Base-by-base conservation (phyloP, 306 rosid species). In the Gleditsia sinensis region DNA sequence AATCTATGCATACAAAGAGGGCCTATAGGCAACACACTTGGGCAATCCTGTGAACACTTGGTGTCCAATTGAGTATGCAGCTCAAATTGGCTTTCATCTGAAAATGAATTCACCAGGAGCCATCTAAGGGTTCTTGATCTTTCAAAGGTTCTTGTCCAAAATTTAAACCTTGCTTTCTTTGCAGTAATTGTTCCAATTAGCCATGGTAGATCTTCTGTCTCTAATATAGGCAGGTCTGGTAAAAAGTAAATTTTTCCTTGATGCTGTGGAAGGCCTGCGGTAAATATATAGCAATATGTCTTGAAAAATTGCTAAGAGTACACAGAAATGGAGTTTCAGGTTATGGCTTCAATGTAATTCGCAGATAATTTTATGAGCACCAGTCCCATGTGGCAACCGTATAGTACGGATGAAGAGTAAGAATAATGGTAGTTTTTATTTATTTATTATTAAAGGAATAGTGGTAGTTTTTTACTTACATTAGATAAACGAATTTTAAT, bases 191-290 rank as follows among this genome's bases (percentile, higher is more conserved):
- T 88, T 78, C 98, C 98, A 30, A 94, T 83, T 7, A 91, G 84
- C 98, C 98, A 94, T 16, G 98, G 98, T 1, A 91, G 87, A 75
- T 87, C 95, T 21, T 87, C 89, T 0, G 83, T 83, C 5, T 87
- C 86, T 32, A 89, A 16, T 23, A 62, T 17, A 1, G 92, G 97
- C 14, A 84, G 55, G 58, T 78, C 77, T 7, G 92, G 88, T 56
- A 78, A 42, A 64, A 58, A 62, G 45, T 56, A 32, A 54, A 81
- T 34, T 7, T 81, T 64, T 27, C 90, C 81, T 16, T 16, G 24
- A 8, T 73, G 75, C 54, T 85, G 74, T 33, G 98, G 92, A 65
- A 83, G 54, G 64, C 98, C 98, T 93, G 85, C 64, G 32, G 32
- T 28, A 59, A 84, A 55, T 34, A 34, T 24, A 30, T n/a, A 12